Percentiles rank a stretch among this genome's conserved stretches.
Conservation (phyloP, 2,329 filamentous ascomycete genomes). For the Ophiosphaerella korrae region DNA sequence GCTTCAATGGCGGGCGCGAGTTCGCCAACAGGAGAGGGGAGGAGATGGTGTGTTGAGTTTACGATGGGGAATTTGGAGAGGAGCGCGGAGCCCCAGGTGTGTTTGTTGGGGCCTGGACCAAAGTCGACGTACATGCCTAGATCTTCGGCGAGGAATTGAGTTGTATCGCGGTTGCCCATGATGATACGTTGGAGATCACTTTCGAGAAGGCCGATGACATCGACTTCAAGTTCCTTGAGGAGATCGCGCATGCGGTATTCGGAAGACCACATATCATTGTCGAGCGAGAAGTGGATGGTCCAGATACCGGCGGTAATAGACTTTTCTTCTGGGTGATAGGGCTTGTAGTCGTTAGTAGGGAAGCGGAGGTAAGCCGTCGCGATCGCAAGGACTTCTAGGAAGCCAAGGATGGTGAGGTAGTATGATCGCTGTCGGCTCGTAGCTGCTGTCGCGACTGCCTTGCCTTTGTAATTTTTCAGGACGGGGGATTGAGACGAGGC, state of each 20-base stretch:
- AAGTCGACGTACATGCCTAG: slow-evolving; percentile 99
- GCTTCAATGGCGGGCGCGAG: slow-evolving; percentile 95
- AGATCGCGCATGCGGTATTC: slow-evolving; percentile 92
- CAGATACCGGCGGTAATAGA: slow-evolving; percentile 94
- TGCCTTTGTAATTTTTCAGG: slow-evolving; percentile 49
- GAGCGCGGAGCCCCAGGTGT: slow-evolving; percentile 93
- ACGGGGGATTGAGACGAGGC: slow-evolving; percentile 58
- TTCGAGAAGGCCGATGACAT: slow-evolving; percentile 93
- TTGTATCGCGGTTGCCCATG: slow-evolving; percentile 98
- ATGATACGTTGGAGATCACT: slow-evolving; percentile 95
- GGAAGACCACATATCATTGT: slow-evolving; percentile 99
- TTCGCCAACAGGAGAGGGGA: slow-evolving; percentile 92
- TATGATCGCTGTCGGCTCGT: slow-evolving; percentile 65
- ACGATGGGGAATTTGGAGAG: slow-evolving; percentile 97
- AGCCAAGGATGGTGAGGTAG: slow-evolving; percentile 72
- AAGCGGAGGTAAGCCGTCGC: slow-evolving; percentile 87
- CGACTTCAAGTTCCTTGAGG: slow-evolving; percentile 92
- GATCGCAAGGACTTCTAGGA: slow-evolving; percentile 79
- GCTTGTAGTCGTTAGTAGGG: slow-evolving; percentile 87
- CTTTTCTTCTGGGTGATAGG: slow-evolving; percentile 87
- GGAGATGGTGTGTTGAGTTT: slow-evolving; percentile 93
- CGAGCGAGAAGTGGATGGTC: slow-evolving; percentile 97
- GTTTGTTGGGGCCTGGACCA: slow-evolving; percentile 96
- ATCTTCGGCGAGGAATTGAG: slow-evolving; percentile 93
- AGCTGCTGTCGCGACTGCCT: slow-evolving; percentile 53